Evolutionary conservation across 2,329 filamentous ascomycete species (phyloP).

Genomic region (Aschersonia sp.): DNA sequence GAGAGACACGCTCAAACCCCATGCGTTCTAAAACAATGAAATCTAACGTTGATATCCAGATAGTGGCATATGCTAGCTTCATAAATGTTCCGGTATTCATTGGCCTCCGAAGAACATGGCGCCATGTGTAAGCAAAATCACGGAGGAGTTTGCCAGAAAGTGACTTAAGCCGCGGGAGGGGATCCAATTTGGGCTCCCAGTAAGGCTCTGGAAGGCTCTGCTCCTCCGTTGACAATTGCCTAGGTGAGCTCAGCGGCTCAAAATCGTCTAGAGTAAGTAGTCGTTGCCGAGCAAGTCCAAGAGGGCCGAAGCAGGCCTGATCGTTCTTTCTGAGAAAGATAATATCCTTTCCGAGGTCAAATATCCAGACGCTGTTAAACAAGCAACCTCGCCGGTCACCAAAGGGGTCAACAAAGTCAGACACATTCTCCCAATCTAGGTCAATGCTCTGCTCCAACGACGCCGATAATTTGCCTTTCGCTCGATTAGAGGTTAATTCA

Average conservation of each 20-base stretch:
- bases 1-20: too few species aligned
- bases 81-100: too few species aligned
- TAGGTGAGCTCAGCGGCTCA: background rate
- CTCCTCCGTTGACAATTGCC: background rate
- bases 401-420: conserved; percentile 10
- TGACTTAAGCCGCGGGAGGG: background rate
- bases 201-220: conserved; percentile 3
- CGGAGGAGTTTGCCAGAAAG: conserved; percentile 6
- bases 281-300: conserved; percentile 2
- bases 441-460: conserved; percentile 2
- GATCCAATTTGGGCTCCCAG: conserved; percentile 6
- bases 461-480: background rate
- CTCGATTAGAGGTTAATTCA: background rate
- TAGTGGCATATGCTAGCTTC: too few species aligned
- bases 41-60: too few species aligned
- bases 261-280: conserved; percentile 7
- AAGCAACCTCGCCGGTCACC: conserved; percentile 7
- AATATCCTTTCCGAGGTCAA: conserved; percentile 7
- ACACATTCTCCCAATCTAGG: conserved; percentile 5
- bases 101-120: conserved; percentile 3
- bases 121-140: conserved; percentile 9
- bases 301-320: conserved; percentile 1
- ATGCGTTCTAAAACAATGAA: too few species aligned
- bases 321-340: conserved; percentile 7
- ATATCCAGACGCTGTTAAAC: conserved; percentile 9